Base-by-base conservation (phyloP, 352 stramenopile genomes). In the Blastocystis sp. region DNA sequence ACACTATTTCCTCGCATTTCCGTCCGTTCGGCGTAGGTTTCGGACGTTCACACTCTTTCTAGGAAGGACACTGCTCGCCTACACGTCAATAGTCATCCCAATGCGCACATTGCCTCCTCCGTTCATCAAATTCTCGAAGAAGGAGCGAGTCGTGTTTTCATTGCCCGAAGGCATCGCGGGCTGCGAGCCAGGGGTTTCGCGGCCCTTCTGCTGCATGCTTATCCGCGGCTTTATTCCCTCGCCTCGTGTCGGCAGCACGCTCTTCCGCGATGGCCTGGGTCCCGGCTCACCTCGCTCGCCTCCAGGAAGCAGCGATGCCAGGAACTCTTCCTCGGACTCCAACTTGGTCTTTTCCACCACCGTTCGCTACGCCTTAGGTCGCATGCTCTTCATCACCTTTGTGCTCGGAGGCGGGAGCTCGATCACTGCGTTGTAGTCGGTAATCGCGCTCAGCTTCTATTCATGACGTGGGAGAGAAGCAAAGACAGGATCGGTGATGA, bases 21-120 rank as follows among this genome's bases (percentile, higher is more conserved):
- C 40, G 6, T 84, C 74, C 38, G 45, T 38, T 69, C 48, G 54
- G 43, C 74, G 74, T 24, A 84, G 48, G 57, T 59, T 62, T 3
- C 74, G 14, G 14, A 84, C 74, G 52, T 84, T 84, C n/a, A 84
- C 52, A 59, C 74, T 84, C 54, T 84, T 84, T 69, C 74, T 45
- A 0, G 74, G 74, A 84, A 84, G 38, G 9, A 63, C 45, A 42
- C 54, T 84, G 34, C 54, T 52, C 24, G 38, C 69, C 74, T 84
- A 84, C 1, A 14, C 14, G 28, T 54, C 19, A 84, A 10, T 28
- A 43, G 19, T 11, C 2, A 4, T 24, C 6, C 74, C 2, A 54
- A 43, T 9, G 11, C 21, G 24, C 59, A 84, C 74, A 28, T 28
- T 68, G 17, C 52, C 57, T 28, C 57, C 74, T 84, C 54, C 74